A percentile compares a stretch with the other conserved stretches of the same genome.
These are phyloP conservation scores for Bipolaris oryzae DNA, from an alignment of 2,329 filamentous ascomycete species.

Conservation along the genomic window DNA sequence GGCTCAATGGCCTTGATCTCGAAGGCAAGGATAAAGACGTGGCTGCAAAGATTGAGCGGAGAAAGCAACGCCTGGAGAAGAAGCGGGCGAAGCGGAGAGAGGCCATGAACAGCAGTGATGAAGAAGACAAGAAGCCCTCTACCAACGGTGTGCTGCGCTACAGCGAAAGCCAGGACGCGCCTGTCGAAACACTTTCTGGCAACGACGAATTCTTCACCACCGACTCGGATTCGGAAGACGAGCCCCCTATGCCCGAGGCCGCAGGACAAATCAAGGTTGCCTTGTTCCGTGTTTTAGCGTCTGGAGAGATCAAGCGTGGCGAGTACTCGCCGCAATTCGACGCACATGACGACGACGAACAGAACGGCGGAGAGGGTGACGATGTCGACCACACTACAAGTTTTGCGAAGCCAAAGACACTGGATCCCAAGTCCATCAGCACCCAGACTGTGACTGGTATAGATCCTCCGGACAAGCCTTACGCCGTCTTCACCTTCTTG, in stretches of 20 bases:
- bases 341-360: conserved; percentile 91
- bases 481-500: conserved; percentile 96
- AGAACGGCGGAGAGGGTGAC: conserved; percentile 67
- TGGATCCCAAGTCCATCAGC: conserved; percentile 96
- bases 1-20: conserved; percentile 96
- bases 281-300: conserved; percentile 92
- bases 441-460: conserved; percentile 99
- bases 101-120: conserved; percentile 56
- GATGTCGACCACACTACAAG: conserved; percentile 97
- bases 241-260: conserved; percentile 86
- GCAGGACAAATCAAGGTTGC: conserved; percentile 98
- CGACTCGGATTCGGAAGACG: conserved; percentile 75
- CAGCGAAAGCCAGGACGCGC: conserved; percentile 74
- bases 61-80: conserved; percentile 75
- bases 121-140: conserved; percentile 46
- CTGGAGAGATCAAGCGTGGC: conserved; percentile 95
- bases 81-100: conserved; percentile 79
- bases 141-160: conserved; percentile 74
- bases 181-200: conserved; percentile 74
- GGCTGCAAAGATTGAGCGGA: conserved; percentile 74
- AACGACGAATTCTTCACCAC: conserved; percentile 69
- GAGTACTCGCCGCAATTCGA: conserved; percentile 98
- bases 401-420: conserved; percentile 93
- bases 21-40: conserved; percentile 78
- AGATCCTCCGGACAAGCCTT: conserved; percentile 93